Percentiles rank a stretch among this genome's conserved stretches.
phyloP scores from a whole-genome alignment of 1,284 basidiomycete species.

The Boletus sp. region DNA sequence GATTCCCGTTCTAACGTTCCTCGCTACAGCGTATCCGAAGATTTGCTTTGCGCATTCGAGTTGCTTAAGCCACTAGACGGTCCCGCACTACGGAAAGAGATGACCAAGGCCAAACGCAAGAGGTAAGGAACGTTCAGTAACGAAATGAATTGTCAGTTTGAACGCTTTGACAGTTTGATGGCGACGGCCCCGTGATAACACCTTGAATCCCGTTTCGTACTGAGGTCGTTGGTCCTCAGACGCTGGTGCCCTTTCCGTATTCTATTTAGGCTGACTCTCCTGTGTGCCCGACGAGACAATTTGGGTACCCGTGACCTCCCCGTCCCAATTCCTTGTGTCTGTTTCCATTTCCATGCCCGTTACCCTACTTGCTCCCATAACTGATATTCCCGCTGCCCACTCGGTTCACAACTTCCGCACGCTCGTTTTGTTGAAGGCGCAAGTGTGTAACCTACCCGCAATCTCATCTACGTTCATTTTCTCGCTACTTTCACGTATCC shows the following conservation, averaged over 20 bases:
- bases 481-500: slow-evolving; percentile 21
- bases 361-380: slow-evolving; percentile 28
- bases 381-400: slow-evolving; percentile 27
- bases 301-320: slow-evolving; percentile 20
- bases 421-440: slow-evolving; percentile 29
- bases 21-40: slow-evolving; percentile 81
- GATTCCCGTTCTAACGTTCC: slow-evolving; percentile 13
- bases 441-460: slow-evolving; percentile 33
- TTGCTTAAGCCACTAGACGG: slow-evolving; percentile 95
- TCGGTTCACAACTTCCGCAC: slow-evolving; percentile 22
- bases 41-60: slow-evolving; percentile 96
- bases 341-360: slow-evolving; percentile 12
- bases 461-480: slow-evolving; percentile 33
- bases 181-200: slow-evolving; percentile 32
- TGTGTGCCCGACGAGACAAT: slow-evolving; percentile 25
- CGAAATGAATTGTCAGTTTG: background rate
- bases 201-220: background rate
- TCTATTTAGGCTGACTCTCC: slow-evolving; percentile 24
- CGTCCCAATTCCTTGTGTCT: slow-evolving; percentile 14
- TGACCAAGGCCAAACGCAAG: slow-evolving; percentile 98
- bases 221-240: slow-evolving; percentile 10
- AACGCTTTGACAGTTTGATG: slow-evolving; percentile 28
- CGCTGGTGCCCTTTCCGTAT: slow-evolving; percentile 12
- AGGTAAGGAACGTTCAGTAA: slow-evolving; percentile 47
- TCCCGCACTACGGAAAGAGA: slow-evolving; percentile 94